Evolutionary conservation across 371 early-diverging fungal genomes (phyloP).

Genomic region (Actinomucor elegans): DNA sequence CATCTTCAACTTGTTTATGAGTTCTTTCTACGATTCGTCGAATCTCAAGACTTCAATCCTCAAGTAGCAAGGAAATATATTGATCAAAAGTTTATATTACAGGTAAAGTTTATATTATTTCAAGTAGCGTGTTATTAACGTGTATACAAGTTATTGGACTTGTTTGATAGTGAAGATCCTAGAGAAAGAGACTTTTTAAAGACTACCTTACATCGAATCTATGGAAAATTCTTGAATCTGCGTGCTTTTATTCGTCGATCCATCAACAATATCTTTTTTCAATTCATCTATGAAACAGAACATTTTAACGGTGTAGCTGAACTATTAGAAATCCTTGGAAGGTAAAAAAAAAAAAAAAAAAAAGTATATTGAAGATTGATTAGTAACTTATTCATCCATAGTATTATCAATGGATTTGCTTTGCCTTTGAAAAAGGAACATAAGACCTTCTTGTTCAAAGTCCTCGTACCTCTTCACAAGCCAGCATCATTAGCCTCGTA

Average conservation of each 20-base stretch:
- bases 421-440: slow-evolving; percentile 97
- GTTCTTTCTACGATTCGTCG: slow-evolving; percentile 95
- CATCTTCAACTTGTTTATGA: slow-evolving; percentile 97
- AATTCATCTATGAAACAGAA: slow-evolving; percentile 95
- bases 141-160: slow-evolving; percentile 87
- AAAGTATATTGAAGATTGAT: not conserved
- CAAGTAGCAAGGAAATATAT: slow-evolving; percentile 69
- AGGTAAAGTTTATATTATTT: too few species aligned
- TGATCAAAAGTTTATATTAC: slow-evolving; percentile 25
- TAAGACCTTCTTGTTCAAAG: slow-evolving; percentile 88
- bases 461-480: slow-evolving; percentile 95
- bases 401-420: slow-evolving; percentile 98
- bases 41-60: slow-evolving; percentile 95
- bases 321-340: slow-evolving; percentile 95
- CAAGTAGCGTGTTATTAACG: too few species aligned
- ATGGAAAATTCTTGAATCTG: slow-evolving; percentile 95
- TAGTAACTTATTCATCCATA: slow-evolving; percentile 4
- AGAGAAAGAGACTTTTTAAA: slow-evolving; percentile 97
- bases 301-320: slow-evolving; percentile 97
- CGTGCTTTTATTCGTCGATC: slow-evolving; percentile 93
- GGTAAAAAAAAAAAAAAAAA: slow-evolving; percentile 45
- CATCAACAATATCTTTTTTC: slow-evolving; percentile 96
- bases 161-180: slow-evolving; percentile 98
- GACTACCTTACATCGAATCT: slow-evolving; percentile 95
- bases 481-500: slow-evolving; percentile 87